Evolutionary conservation across 2,329 filamentous ascomycete genomes (phyloP), one percentile per base, ranked within the genome.

Genomic region (Malbranchea cinnamomea): DNA sequence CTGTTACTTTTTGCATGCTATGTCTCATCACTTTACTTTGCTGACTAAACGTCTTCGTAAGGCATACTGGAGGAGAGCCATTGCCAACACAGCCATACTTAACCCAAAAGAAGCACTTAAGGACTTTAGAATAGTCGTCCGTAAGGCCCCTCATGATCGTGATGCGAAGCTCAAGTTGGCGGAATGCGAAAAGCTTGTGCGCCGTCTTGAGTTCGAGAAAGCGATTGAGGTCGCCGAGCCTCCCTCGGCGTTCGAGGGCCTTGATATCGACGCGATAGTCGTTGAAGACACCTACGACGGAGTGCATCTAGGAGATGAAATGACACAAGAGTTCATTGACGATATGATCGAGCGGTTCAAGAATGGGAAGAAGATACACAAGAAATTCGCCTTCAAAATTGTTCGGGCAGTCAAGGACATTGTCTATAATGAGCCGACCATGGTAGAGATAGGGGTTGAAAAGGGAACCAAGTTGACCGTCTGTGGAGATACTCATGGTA

Each of bases 311-410:
- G 55, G 44, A n/a, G 77, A 70, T 22, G 68, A 77, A 52, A 98
- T 98, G 84, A 94, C 87, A 1, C 72, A 87, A 43, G 87, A 94
- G 46, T 98, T 98, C 49, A 81, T 98, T 45, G 80, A 91, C 45
- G 87, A 98, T 60, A 94, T 95, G 87, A 87, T 83, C 33, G 71
- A 89, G 54, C 68, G 89, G 18, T 98, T 98, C 69, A 93, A 91
- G 69, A 77, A 71, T 29, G 89, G 89, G 50, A 95, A 98, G 68
- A 87, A 82, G 59, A 68, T 98, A 34, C 83, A 89, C 56, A 77
- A 74, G 60, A 98, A 95, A 68, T 98, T 94, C 51, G 89, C 87
- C 41, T 95, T 87, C 64, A 83, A 94, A 60, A 98, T 98, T 49
- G 69, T 98, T 45, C 62, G 94, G 44, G 80, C 81, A 4, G 81